Percentiles rank a stretch among this genome's conserved stretches.
Conservation (phyloP, 495 filamentous ascomycete genomes). For the Penicillium cataractarum region DNA sequence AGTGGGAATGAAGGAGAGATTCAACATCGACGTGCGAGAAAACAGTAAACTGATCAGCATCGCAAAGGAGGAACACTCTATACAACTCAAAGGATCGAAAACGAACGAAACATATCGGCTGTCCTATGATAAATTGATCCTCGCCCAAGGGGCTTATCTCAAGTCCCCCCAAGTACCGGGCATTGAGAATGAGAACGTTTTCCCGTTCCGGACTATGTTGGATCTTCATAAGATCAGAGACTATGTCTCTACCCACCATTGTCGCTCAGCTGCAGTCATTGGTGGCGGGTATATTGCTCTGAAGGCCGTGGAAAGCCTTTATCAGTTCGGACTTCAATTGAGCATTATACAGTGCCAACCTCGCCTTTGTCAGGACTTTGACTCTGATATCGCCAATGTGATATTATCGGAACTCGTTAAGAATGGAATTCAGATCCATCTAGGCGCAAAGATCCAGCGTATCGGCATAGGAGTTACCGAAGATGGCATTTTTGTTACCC, state of each 20-base stretch:
- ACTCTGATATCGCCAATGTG: not conserved
- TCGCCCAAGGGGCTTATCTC: slow-evolving; percentile 4
- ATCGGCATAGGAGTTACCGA: not conserved
- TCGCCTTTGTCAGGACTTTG: not conserved
- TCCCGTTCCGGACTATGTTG: slow-evolving; percentile 1
- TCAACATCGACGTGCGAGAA: slow-evolving; percentile 6
- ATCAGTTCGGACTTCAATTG: not conserved
- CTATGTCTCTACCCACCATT: not conserved
- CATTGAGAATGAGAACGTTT: not conserved
- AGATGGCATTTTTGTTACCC: not conserved
- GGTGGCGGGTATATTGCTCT: slow-evolving; percentile 7
- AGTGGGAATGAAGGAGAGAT: not conserved
- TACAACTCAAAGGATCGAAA: not conserved
- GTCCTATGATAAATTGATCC: slow-evolving; percentile 7
- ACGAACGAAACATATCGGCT: not conserved
- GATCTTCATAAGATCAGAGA: slow-evolving; percentile 4
- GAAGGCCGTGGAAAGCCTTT: slow-evolving; percentile 1
- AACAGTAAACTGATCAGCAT: not conserved
- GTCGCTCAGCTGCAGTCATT: not conserved
- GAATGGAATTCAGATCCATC: not conserved
- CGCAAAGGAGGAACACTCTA: not conserved
- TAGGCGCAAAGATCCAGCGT: not conserved
- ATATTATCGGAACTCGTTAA: not conserved
- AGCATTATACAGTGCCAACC: not conserved
- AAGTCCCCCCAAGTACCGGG: not conserved